Base-by-base conservation (phyloP, 73 alveolate species). In the Paramecium sexaurelia region DNA sequence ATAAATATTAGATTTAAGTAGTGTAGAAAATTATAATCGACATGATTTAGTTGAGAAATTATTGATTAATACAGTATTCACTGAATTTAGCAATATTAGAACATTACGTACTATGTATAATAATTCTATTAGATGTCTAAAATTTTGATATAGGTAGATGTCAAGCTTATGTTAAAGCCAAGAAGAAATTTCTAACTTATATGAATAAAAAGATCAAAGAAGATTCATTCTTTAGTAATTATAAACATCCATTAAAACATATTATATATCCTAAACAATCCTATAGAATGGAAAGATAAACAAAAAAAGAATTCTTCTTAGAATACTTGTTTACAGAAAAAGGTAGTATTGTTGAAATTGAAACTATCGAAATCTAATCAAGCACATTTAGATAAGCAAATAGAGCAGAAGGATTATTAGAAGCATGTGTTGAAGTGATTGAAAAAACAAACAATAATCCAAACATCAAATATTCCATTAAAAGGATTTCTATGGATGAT, bases 61-160 rank as follows among this genome's bases (percentile, higher is more conserved):
- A 19, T 15, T 78, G 3, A 5, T 24, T 3, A 45, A 41, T 39
- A 41, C 68, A 1, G 90, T 78, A 20, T 78, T 37, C 41, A 78
- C 43, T 11, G 90, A 78, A 22, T 45, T 41, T 45, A 41, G 51
- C 20, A 41, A 39, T 15, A 39, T 78, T 10, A 41, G 55, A 0
- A 78, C 33, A 39, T 40, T 78, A 41, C 43, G 90, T 78, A 78
- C 7, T 1, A 11, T 40, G 5, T 1, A 9, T 27, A 0, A 7
- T 9, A 41, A 78, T 20, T 0, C n/a, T 78, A 20, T 40, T 4
- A 78, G 90, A 29, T 78, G 73, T 37, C 5, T 45, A 37, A 39
- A 78, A 78, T 78, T 40, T 32, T 17, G 90, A 78, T 78, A 45
- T 41, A 20, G 90, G 90, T 10, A 78, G 90, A 43, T 41, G 40